These are phyloP conservation scores for Sarocladiaceae sp. DNA, from an alignment of 2,329 filamentous ascomycete species.

Conservation along the genomic window DNA sequence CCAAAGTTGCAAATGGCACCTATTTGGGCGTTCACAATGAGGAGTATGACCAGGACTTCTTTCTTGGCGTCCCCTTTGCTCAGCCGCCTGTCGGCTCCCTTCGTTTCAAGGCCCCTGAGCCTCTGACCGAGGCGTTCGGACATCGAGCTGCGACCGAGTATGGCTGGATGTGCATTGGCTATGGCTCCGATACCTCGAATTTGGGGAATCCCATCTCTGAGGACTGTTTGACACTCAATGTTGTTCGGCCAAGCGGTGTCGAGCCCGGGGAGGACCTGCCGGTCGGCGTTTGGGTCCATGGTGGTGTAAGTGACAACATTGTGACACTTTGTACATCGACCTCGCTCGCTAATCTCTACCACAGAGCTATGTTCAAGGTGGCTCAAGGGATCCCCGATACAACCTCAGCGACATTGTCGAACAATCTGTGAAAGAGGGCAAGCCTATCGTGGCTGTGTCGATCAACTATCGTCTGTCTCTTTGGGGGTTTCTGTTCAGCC, in stretches of 20 bases:
- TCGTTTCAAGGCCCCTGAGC: conserved; percentile 13
- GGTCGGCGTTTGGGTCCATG: conserved; percentile 57
- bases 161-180: conserved; percentile 43
- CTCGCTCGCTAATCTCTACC: background rate
- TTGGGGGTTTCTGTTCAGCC: conserved; percentile 49
- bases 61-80: background rate
- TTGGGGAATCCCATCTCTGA: conserved; percentile 28
- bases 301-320: conserved; percentile 31
- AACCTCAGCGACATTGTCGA: conserved; percentile 51
- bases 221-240: conserved; percentile 41
- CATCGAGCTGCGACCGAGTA: conserved; percentile 36
- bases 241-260: conserved; percentile 30
- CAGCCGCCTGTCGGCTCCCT: background rate
- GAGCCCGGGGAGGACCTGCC: conserved; percentile 41
- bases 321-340: background rate
- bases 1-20: conserved; percentile 59
- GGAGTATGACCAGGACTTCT: conserved; percentile 41
- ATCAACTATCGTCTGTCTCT: conserved; percentile 51
- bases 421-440: conserved; percentile 39
- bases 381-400: conserved; percentile 34
- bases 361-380: conserved; percentile 27
- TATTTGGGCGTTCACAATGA: conserved; percentile 46
- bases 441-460: conserved; percentile 36
- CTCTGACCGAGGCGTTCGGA: conserved; percentile 34
- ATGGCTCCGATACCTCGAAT: conserved; percentile 33